These are phyloP conservation scores for Orbilia javanica DNA, from an alignment of 2,329 filamentous ascomycete species.

Conservation along the genomic window DNA sequence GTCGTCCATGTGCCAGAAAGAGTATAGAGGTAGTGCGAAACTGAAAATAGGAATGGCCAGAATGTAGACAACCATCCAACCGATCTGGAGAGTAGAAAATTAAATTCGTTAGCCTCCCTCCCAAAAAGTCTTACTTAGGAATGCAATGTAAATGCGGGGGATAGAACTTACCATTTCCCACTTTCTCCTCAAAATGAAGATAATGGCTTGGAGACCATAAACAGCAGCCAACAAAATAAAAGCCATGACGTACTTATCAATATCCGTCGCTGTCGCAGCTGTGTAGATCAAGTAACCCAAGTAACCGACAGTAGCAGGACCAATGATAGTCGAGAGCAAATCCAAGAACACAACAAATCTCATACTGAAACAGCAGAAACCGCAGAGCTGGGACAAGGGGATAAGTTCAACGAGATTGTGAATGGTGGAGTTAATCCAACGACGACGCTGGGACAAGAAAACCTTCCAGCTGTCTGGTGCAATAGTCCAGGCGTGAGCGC, in stretches of 20 bases:
- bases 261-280: conserved; percentile 75
- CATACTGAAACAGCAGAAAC: conserved; percentile 99
- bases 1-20: conserved; percentile 99
- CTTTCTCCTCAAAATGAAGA: conserved; percentile 95
- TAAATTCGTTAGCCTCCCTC: conserved; percentile 9
- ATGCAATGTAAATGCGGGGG: too few relatives aligned
- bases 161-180: conserved; percentile 83
- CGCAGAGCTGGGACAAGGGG: conserved; percentile 91
- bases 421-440: conserved; percentile 99
- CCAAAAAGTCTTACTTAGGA: background rate
- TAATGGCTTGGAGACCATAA: conserved; percentile 95
- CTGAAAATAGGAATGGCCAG: conserved; percentile 91
- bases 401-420: conserved; percentile 98
- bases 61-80: conserved; percentile 98
- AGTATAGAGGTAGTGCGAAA: conserved; percentile 88
- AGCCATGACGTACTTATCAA: conserved; percentile 72
- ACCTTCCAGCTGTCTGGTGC: conserved; percentile 93
- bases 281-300: conserved; percentile 88
- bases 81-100: conserved; percentile 69
- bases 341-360: conserved; percentile 97
- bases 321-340: conserved; percentile 88
- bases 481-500: conserved; percentile 94
- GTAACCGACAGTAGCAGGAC: conserved; percentile 90
- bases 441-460: conserved; percentile 96
- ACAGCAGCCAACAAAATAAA: conserved; percentile 94